Conservation (phyloP, 768 basidiomycete genomes). For the Boletus subcaerulescens region DNA sequence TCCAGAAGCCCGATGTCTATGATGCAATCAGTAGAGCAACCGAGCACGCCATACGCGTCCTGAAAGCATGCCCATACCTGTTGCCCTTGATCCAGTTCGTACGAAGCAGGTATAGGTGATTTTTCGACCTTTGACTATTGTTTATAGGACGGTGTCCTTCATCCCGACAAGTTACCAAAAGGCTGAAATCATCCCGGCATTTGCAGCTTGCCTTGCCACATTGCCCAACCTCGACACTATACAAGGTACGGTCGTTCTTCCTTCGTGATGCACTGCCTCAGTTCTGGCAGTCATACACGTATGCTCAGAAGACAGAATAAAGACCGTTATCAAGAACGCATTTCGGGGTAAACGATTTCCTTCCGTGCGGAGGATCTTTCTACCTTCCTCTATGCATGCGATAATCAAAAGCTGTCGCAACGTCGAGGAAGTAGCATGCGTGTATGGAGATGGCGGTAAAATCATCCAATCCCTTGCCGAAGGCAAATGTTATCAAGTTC, state of each 20-base stretch:
- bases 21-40: not conserved
- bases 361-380: too few relatives aligned
- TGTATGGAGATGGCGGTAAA: too few relatives aligned
- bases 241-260: too few relatives aligned
- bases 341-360: not conserved
- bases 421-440: too few relatives aligned
- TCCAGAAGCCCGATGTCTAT: not conserved
- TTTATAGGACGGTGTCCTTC: constrained; percentile 1
- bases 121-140: not conserved
- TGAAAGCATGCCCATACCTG: constrained; percentile 4
- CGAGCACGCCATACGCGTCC: not conserved
- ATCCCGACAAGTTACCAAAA: not conserved
- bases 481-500: too few relatives aligned
- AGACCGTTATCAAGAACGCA: constrained; percentile 2
- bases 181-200: constrained; percentile 1
- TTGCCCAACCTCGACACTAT: constrained; percentile 5
- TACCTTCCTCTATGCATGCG: too few relatives aligned
- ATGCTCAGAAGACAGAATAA: not conserved
- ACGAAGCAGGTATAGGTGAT: not conserved
- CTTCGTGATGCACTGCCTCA: not conserved
- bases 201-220: constrained; percentile 6
- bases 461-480: too few relatives aligned
- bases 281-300: constrained; percentile 3
- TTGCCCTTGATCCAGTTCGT: constrained; percentile 4
- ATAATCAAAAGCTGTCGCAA: too few relatives aligned